phyloP scores from a whole-genome alignment of 2,329 filamentous ascomycete genomes.

The Claviceps humidiphila region DNA sequence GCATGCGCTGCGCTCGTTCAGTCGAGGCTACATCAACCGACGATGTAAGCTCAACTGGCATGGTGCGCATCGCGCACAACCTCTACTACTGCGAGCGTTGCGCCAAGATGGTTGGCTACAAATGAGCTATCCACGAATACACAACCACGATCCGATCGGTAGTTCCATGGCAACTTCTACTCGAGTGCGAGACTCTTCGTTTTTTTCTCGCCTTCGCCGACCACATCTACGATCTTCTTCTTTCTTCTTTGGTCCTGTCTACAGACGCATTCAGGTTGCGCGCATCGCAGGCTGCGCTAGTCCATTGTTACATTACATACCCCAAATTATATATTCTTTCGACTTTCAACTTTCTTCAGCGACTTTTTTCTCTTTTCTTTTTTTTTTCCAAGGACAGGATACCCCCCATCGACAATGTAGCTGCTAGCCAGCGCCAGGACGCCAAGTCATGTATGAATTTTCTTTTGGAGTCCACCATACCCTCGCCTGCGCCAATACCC shows the following conservation, averaged over 20 bases:
- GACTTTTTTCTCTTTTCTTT: neutral
- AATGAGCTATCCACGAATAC: conserved; percentile 24
- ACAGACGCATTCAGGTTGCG: neutral
- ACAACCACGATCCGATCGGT: too few species aligned
- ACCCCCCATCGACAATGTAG: neutral
- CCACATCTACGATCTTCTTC: neutral
- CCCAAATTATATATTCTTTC: neutral
- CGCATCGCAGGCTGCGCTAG: neutral
- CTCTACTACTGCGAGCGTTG: conserved; percentile 55
- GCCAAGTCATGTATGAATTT: neutral
- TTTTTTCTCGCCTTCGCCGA: neutral
- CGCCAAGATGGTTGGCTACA: conserved; percentile 50
- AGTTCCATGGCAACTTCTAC: neutral
- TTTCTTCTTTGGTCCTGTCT: neutral
- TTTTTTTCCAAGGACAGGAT: conserved; percentile 1
- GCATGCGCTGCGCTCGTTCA: conserved; percentile 46
- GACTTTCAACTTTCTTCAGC: neutral
- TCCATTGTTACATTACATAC: neutral
- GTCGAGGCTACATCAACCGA: conserved; percentile 49
- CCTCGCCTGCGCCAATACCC: neutral
- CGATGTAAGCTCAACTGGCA: conserved; percentile 43
- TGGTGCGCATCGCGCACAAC: conserved; percentile 52
- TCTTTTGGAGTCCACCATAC: neutral
- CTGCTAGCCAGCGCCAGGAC: neutral
- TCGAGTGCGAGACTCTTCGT: neutral